Evolutionary conservation across 2,329 filamentous ascomycete genomes (phyloP), one percentile per base, ranked within the genome.

Genomic region (Tricladium varicosporioides): DNA sequence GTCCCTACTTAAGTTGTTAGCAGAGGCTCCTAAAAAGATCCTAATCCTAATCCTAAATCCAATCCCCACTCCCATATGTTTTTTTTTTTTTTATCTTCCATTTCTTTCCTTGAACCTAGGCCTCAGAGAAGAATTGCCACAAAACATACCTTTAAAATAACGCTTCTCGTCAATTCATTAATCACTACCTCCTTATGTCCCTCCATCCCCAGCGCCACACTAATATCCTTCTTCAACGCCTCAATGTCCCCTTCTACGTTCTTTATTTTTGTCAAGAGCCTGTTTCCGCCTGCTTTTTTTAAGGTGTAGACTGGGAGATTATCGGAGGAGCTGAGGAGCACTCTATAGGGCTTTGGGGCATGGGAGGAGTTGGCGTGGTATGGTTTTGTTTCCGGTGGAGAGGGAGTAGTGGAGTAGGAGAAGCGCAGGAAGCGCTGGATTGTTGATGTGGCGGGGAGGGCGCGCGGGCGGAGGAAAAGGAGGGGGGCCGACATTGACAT

Each of bases 281-380:
- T 79, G 63, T 89, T 94, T 13, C 91, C 90, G 52, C 91, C 91
- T 11, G 84, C 80, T 76, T 90, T 92, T 62, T 75, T 77, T 63
- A 85, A 78, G 14, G 85, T 78, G 75, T 97, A 99, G 46, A 97
- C 82, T 19, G 91, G 85, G 2, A 94, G 76, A 63, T 91, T 84
- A 48, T 85, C 82, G 40, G 83, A 86, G 1, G 79, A 75, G 2
- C 91, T 93, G 60, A 91, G 87, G 51, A 78, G 78, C 62, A 97
- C 80, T 66, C 86, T 80, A 57, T 65, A 65, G n/a, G 63, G 61
- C 58, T 66, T 62, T 51, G 64, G 40, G 54, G 59, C 56, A 54
- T 62, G 57, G 14, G 61, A 27, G 22, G 22, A 27, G 22, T 27
- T 27, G 22, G 22, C 22, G 22, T 27, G 7, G 22, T 27, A 27